Evolutionary conservation across 2,329 filamentous ascomycete genomes (phyloP).

Genomic region (Fusarium paranaense): DNA sequence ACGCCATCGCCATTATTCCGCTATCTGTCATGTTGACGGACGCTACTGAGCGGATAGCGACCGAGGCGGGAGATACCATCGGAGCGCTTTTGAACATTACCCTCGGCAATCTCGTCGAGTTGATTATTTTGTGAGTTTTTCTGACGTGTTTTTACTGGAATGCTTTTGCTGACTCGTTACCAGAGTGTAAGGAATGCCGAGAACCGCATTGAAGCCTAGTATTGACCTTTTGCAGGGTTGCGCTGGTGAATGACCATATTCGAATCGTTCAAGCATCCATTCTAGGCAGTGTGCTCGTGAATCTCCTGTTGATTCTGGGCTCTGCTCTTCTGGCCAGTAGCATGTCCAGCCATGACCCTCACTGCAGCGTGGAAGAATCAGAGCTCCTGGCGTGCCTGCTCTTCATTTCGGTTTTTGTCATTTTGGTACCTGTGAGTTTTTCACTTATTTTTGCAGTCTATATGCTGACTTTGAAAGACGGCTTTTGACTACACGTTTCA

Average conservation of each 20-base stretch:
- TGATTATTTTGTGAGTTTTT: conserved; percentile 67
- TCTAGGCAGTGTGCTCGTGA: conserved; percentile 81
- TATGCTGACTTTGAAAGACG: conserved; percentile 44
- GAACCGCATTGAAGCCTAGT: not conserved
- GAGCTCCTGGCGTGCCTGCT: conserved; percentile 52
- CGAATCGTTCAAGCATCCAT: conserved; percentile 81
- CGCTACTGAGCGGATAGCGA: conserved; percentile 70
- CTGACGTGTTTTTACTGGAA: not conserved
- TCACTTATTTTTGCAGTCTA: fast-evolving
- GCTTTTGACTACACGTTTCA: conserved; percentile 65
- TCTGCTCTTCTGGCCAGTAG: conserved; percentile 80
- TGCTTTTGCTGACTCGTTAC: conserved; percentile 38
- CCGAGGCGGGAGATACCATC: conserved; percentile 67
- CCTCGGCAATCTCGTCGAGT: conserved; percentile 71
- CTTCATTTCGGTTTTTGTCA: conserved; percentile 54
- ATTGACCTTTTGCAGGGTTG: conserved; percentile 57
- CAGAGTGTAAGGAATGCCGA: conserved; percentile 49
- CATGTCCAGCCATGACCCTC: conserved; percentile 74
- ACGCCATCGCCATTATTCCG: conserved; percentile 70
- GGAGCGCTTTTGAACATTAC: conserved; percentile 72
- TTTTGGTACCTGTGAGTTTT: conserved; percentile 51
- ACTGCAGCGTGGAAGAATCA: conserved; percentile 48
- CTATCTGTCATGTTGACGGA: conserved; percentile 68
- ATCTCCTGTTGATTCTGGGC: conserved; percentile 79
- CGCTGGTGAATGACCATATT: conserved; percentile 70